Conservation (phyloP, 495 filamentous ascomycete species). For the Lichina pygmaea region DNA sequence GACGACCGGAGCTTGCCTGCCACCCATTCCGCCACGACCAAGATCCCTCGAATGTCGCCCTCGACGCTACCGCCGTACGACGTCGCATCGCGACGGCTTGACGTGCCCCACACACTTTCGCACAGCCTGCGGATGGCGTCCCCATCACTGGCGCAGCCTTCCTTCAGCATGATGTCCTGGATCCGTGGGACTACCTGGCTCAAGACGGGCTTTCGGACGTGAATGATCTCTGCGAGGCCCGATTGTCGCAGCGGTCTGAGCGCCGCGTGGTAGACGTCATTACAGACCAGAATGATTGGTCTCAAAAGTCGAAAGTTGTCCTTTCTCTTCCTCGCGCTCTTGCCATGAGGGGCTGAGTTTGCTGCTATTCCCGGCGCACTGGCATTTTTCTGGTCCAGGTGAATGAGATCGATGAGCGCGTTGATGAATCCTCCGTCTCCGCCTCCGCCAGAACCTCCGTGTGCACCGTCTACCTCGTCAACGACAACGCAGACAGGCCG, state of each 20-base stretch:
- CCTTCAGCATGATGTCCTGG: slow-evolving; percentile 57
- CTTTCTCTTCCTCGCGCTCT: slow-evolving; percentile 36
- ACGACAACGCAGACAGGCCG: slow-evolving; percentile 81
- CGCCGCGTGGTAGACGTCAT: slow-evolving; percentile 87
- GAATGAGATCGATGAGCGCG: slow-evolving; percentile 69
- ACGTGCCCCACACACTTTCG: slow-evolving; percentile 79
- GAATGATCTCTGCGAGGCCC: slow-evolving; percentile 65
- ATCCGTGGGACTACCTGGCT: slow-evolving; percentile 66
- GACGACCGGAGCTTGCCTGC: slow-evolving; percentile 48
- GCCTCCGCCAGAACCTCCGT: slow-evolving; percentile 31
- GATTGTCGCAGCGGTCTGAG: slow-evolving; percentile 62
- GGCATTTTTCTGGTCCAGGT: slow-evolving; percentile 61
- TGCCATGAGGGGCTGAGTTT: slow-evolving; percentile 10
- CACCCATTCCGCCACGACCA: slow-evolving; percentile 91
- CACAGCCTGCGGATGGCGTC: slow-evolving; percentile 76
- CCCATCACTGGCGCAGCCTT: slow-evolving; percentile 61
- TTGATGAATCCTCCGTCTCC: slow-evolving; percentile 81
- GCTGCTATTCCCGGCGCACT: slow-evolving; percentile 11
- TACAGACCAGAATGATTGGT: slow-evolving; percentile 83
- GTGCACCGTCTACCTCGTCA: slow-evolving; percentile 72
- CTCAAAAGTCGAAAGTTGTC: slow-evolving; percentile 67
- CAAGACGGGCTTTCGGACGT: slow-evolving; percentile 65
- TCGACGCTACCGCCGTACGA: slow-evolving; percentile 30
- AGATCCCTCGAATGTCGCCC: slow-evolving; percentile 73
- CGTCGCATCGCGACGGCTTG: slow-evolving; percentile 21